Evolutionary conservation across 257 asterid species (phyloP).

Genomic region (Petunia secreta): DNA sequence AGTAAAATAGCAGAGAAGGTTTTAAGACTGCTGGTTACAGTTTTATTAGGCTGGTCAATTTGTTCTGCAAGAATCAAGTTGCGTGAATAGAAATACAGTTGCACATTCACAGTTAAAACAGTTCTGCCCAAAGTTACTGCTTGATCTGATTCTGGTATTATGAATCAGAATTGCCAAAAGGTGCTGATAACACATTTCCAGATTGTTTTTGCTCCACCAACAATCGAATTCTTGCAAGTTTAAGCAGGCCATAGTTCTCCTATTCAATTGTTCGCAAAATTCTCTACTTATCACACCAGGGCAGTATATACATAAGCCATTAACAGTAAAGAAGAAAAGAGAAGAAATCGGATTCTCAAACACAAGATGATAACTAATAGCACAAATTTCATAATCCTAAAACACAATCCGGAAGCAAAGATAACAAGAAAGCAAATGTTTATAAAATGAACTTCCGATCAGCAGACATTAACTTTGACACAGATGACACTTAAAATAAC

Average conservation of each 20-base stretch:
- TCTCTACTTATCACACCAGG: not conserved
- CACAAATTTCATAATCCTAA: constrained; percentile 27
- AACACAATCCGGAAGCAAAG: constrained; percentile 26
- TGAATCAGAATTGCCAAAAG: not conserved
- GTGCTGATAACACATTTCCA: too few species aligned
- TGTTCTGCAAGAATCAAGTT: not conserved
- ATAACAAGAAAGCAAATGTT: constrained; percentile 24
- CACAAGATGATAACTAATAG: not conserved
- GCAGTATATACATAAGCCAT: constrained; percentile 19
- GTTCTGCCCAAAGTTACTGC: not conserved
- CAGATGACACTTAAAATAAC: constrained; percentile 12
- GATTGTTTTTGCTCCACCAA: not conserved
- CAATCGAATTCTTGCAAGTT: not conserved
- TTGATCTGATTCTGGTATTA: not conserved
- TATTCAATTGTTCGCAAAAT: not conserved
- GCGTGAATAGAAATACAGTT: not conserved
- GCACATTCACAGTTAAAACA: not conserved
- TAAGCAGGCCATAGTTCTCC: not conserved
- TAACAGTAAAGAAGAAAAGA: not conserved
- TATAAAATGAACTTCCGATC: constrained; percentile 35
- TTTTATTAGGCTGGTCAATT: not conserved
- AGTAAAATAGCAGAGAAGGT: not conserved
- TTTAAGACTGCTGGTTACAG: not conserved
- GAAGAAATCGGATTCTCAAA: not conserved
- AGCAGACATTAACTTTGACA: constrained; percentile 39